A percentile compares a stretch with the other conserved stretches of the same genome.
These are phyloP conservation scores for Perkinsus olseni DNA, from an alignment of 169 alveolate genomes.

Conservation along the genomic window DNA sequence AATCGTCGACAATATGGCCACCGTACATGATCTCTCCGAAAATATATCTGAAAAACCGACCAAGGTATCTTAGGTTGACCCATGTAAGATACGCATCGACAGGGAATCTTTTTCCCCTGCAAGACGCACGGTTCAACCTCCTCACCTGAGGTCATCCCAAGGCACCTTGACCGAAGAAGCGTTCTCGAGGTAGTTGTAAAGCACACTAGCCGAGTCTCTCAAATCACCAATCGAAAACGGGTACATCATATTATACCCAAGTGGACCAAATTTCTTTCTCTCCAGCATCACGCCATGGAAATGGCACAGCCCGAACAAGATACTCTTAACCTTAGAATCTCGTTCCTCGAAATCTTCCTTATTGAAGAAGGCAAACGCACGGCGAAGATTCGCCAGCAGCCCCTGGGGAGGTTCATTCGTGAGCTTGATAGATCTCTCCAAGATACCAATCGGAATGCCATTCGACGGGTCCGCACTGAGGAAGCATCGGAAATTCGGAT, in stretches of 20 bases:
- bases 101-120: too few relatives aligned
- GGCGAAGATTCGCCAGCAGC: constrained; percentile 83
- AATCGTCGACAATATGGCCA: constrained; percentile 92
- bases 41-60: constrained; percentile 55
- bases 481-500: constrained; percentile 86
- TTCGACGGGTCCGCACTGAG: constrained; percentile 84
- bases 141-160: constrained; percentile 86
- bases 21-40: constrained; percentile 98
- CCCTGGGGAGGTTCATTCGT: constrained; percentile 96
- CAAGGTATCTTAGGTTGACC: too few relatives aligned
- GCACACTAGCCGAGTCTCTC: constrained; percentile 87
- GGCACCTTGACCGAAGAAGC: constrained; percentile 77
- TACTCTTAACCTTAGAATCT: constrained; percentile 84
- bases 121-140: too few relatives aligned
- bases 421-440: constrained; percentile 88
- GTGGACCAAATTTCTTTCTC: constrained; percentile 94
- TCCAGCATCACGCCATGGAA: constrained; percentile 92
- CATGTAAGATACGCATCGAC: too few relatives aligned
- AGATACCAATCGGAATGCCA: constrained; percentile 85
- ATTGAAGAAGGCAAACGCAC: constrained; percentile 87
- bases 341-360: constrained; percentile 82
- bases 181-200: constrained; percentile 82
- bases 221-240: constrained; percentile 91
- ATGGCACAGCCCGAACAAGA: constrained; percentile 88
- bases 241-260: constrained; percentile 92